Percentiles rank a stretch among this genome's conserved stretches.
Evolutionary conservation across 1,139 yeast genomes (phyloP).

Genomic region (Taiozyma sp.): DNA sequence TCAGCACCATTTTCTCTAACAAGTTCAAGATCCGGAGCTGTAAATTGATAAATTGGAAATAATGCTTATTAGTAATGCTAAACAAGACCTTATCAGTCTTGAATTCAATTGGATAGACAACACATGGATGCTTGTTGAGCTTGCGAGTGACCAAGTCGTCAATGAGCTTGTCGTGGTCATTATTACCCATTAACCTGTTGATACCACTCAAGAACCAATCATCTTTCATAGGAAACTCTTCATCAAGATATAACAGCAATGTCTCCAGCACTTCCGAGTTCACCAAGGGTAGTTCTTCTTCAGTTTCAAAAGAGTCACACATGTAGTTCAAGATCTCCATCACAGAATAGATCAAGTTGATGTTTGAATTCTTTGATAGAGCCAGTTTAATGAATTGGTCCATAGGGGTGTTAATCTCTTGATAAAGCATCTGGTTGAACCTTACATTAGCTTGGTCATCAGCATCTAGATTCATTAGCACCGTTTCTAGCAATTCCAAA

Average conservation of each 20-base stretch:
- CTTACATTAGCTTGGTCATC: constrained; percentile 5
- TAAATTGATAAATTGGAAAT: constrained; percentile 37
- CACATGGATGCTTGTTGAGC: constrained; percentile 11
- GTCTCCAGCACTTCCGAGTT: constrained; percentile 7
- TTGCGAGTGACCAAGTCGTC: constrained; percentile 22
- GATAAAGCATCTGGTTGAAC: constrained; percentile 2
- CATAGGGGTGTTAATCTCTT: neutral
- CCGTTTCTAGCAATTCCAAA: constrained; percentile 13
- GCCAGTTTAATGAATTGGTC: constrained; percentile 7
- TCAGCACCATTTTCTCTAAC: constrained; percentile 39
- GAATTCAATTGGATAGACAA: constrained; percentile 13
- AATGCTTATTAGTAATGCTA: constrained; percentile 32
- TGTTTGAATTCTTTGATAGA: constrained; percentile 11
- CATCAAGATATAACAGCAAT: constrained; percentile 4
- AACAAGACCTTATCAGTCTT: constrained; percentile 4
- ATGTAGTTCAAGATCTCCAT: constrained; percentile 35
- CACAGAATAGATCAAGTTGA: constrained; percentile 26
- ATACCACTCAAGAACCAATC: constrained; percentile 36
- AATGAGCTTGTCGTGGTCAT: constrained; percentile 30
- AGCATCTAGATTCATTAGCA: constrained; percentile 7
- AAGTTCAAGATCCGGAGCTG: constrained; percentile 39
- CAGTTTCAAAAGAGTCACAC: constrained; percentile 14
- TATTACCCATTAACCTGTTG: constrained; percentile 50
- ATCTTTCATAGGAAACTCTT: neutral
- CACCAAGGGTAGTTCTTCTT: constrained; percentile 26